These are phyloP conservation scores for Podila horticola DNA, from an alignment of 192 early-diverging fungal species.

Conservation along the genomic window DNA sequence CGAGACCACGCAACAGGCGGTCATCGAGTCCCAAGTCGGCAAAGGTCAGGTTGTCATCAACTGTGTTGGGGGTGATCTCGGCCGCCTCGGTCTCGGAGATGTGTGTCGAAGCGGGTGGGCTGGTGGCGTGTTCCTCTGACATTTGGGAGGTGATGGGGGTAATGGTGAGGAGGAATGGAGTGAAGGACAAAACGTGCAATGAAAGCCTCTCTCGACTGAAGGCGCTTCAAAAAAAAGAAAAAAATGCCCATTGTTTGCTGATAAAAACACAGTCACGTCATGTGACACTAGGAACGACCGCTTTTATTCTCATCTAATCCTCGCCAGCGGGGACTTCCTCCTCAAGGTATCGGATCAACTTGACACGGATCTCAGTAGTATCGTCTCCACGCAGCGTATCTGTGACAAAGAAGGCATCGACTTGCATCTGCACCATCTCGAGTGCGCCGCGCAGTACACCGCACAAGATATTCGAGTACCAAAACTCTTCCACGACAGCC, in stretches of 20 bases:
- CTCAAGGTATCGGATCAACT: slow-evolving; percentile 87
- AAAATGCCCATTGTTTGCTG: not conserved
- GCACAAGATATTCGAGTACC: slow-evolving; percentile 97
- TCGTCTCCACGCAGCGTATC: slow-evolving; percentile 92
- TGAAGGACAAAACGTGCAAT: not conserved
- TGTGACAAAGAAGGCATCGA: slow-evolving; percentile 85
- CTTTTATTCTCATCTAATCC: slow-evolving; percentile 61
- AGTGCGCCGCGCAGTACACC: slow-evolving; percentile 94
- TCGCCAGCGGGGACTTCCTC: slow-evolving; percentile 96
- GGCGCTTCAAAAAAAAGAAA: slow-evolving; percentile 1
- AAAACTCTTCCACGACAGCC: slow-evolving; percentile 75
- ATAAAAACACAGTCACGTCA: not conserved
- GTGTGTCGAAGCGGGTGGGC: not conserved
- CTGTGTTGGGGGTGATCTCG: slow-evolving; percentile 39
- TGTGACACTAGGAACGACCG: not conserved
- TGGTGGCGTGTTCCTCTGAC: slow-evolving; percentile 8
- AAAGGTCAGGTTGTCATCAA: slow-evolving; percentile 43
- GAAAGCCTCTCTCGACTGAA: not conserved
- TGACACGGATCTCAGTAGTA: slow-evolving; percentile 91
- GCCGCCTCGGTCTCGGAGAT: slow-evolving; percentile 39
- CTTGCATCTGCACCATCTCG: slow-evolving; percentile 97
- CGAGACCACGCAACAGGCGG: slow-evolving; percentile 87
- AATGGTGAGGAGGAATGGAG: not conserved
- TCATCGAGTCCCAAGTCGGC: slow-evolving; percentile 73
- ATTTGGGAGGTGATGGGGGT: not conserved